phyloP scores from a whole-genome alignment of 139 green algal genomes.

The Raphidocelis subcapitata region DNA sequence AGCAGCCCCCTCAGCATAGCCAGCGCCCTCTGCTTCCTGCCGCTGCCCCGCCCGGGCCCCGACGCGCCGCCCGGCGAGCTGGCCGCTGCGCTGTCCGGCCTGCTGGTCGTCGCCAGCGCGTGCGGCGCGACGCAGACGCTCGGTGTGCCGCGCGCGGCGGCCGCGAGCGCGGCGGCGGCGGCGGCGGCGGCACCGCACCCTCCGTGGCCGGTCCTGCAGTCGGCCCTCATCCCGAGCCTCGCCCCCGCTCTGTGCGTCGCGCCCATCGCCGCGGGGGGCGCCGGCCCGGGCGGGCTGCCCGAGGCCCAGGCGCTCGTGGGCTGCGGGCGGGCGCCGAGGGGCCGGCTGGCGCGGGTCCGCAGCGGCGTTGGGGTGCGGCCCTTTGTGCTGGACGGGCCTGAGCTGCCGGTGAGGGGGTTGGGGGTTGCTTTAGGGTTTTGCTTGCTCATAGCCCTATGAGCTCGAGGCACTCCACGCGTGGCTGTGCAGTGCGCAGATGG shows the following conservation, averaged over 20 bases:
- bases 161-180: background rate
- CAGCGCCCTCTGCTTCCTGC: slow-evolving; percentile 6
- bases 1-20: background rate
- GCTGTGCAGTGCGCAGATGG: too few species aligned
- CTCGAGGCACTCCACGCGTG: background rate
- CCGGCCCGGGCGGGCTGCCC: slow-evolving; percentile 14
- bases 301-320: slow-evolving; percentile 23
- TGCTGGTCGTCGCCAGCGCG: slow-evolving; percentile 22
- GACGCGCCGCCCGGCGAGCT: background rate
- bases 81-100: background rate
- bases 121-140: slow-evolving; percentile 22
- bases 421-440: too few species aligned
- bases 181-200: background rate
- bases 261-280: background rate
- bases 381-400: slow-evolving; percentile 18
- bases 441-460: too few species aligned
- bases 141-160: background rate
- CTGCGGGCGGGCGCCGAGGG: slow-evolving; percentile 9
- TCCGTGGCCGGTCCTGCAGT: slow-evolving; percentile 13
- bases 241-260: background rate
- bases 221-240: slow-evolving; percentile 15
- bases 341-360: slow-evolving; percentile 15
- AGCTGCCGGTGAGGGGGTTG: slow-evolving; percentile 5
- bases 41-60: background rate
- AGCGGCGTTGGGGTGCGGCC: slow-evolving; percentile 5